phyloP scores from a whole-genome alignment of 768 basidiomycete species.

The Chlorophyllum brunneum region DNA sequence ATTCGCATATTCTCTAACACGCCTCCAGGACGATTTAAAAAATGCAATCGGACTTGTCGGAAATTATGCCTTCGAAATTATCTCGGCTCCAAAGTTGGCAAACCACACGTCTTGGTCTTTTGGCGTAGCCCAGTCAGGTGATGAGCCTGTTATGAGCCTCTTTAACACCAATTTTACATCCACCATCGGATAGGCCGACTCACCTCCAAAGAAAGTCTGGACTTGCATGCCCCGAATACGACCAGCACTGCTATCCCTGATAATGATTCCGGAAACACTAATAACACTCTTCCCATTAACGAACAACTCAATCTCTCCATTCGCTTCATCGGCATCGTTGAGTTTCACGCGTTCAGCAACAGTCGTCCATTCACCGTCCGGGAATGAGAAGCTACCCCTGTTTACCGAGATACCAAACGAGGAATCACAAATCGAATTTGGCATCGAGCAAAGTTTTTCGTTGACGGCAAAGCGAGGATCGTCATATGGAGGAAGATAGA shows the following conservation, averaged over 20 bases:
- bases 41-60: not conserved
- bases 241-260: slow-evolving; percentile 39
- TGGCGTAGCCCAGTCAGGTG: slow-evolving; percentile 49
- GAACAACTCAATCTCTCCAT: slow-evolving; percentile 65
- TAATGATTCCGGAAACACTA: slow-evolving; percentile 43
- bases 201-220: slow-evolving; percentile 70
- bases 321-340: slow-evolving; percentile 57
- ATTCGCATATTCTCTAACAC: not conserved
- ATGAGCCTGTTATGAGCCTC: slow-evolving; percentile 31
- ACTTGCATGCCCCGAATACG: slow-evolving; percentile 57
- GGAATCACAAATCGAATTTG: slow-evolving; percentile 46
- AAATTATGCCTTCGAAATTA: slow-evolving; percentile 19
- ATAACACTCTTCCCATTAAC: slow-evolving; percentile 56
- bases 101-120: slow-evolving; percentile 55
- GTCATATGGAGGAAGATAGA: slow-evolving; percentile 51
- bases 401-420: slow-evolving; percentile 18
- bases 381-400: slow-evolving; percentile 43
- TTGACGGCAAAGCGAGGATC: slow-evolving; percentile 36
- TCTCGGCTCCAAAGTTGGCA: slow-evolving; percentile 58
- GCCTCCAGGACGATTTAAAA: slow-evolving; percentile 1
- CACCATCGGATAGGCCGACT: slow-evolving; percentile 12
- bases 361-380: slow-evolving; percentile 55
- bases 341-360: slow-evolving; percentile 63
- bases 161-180: not conserved
- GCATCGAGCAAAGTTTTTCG: slow-evolving; percentile 37